Base-by-base conservation (phyloP, 345 rosid species). In the Brassica juncea region DNA sequence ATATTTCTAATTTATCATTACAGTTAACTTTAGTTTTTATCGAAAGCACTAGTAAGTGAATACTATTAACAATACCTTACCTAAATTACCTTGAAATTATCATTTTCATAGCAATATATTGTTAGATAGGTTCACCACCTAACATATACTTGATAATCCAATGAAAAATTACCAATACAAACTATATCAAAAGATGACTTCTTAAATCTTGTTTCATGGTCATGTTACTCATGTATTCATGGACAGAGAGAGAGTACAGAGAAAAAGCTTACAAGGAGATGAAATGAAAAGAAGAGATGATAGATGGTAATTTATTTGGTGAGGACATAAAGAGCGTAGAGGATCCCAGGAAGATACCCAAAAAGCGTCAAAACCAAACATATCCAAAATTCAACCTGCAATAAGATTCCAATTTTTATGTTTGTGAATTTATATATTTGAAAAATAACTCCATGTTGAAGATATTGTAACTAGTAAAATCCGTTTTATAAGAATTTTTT, bases 371-470 rank as follows among this genome's bases (percentile, higher is more conserved):
- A 82, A 6, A 90, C 4, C 84, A 93, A 82, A 84, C 97, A 93
- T 86, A 93, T 93, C 98, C 98, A 93, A 71, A 93, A 91, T 85
- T 91, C 93, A 37, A 44, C 84, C 97, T 93, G 83, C 68, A 77
- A 44, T 44, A 4, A 64, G 6, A 47, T 47, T 47, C 9, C 16
- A 0, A 1, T 21, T 44, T 47, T 21, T 3, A 6, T 57, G 19
- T 5, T 44, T 42, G 30, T 27, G 35, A 4, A 19, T 19, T 3
- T 44, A 44, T 49, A 2, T 14, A 49, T 23, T 6, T 63, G 15
- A 32, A 12, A 52, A 54, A 54, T 9, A 54, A 54, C 23, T 6
- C 8, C 59, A 54, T 54, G 59, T 15, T 52, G 57, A 52, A 14
- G 57, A 47, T 10, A 47, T 5, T 15, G 59, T 54, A 16, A 15